Base-by-base conservation (phyloP, 2,329 filamentous ascomycete genomes). In the Beauveria brongniartii region DNA sequence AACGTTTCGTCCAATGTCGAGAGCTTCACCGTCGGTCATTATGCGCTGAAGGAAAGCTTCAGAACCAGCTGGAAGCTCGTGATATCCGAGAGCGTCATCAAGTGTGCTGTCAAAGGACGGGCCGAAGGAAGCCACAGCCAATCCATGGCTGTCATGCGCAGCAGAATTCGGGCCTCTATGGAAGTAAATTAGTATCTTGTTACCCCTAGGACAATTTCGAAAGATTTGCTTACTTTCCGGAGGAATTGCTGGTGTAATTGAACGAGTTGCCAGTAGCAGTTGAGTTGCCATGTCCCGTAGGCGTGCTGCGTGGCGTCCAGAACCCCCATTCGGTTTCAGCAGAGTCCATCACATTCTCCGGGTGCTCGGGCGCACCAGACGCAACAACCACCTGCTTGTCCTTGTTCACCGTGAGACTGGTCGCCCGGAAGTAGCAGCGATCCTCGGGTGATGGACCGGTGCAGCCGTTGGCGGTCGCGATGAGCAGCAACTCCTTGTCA, bases 371-470 rank as follows among this genome's bases (percentile, higher is more conserved):
- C 28, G 59, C 62, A 37, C 68, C 69, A 4, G 26, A 46, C 5
- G 66, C 69, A 26, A 66, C 30, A 26, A 69, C 60, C 1, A 56
- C 57, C 1, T 64, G 59, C 0, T 64, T 58, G 3, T 64, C 41
- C 7, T 59, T 51, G 6, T 68, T 54, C 26, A 65, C 62, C 1
- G 63, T 59, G 3, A 71, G 30, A 9, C 55, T 56, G 6, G 59
- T 65, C 43, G 66, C 68, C 20, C 66, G 62, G 61, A 72, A 72
- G 55, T 67, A 73, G 65, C 70, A 72, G 18, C 71, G 63, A 24
- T 72, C 66, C 28, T 66, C 66, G 9, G 64, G 63, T 12, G 59
- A 59, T n/a, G 67, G 66, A 51, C 65, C 67, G 10, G 67, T 67
- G 52, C 70, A 72, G 28, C 68, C 68, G 1, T 63, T 41, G 6